Base-by-base conservation (phyloP, 176 grass and related monocot genomes). In the Hordeum marinum region DNA sequence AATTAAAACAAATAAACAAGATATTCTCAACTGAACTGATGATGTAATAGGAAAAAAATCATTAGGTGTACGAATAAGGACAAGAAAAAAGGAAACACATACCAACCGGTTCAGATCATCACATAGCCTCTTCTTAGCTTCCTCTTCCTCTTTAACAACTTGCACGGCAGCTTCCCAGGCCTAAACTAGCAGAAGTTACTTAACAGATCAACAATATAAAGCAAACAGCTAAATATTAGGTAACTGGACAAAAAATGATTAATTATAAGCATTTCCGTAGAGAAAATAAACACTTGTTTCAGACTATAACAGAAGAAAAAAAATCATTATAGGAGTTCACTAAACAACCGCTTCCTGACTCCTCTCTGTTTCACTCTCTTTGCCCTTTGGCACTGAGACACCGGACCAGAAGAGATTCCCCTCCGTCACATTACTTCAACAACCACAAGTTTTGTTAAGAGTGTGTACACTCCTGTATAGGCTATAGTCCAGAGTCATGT, bases 101-200 rank as follows among this genome's bases (percentile, higher is more conserved):
- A 98, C 96, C 89, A 98, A 81, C 55, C 75, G 31, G 81, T 90
- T 98, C 18, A 98, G 69, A 79, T 98, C 96, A 36, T 98, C 91
- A 79, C 96, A 98, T 60, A 98, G 83, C 78, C 81, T 92, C 85
- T 98, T 84, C 77, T 98, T 98, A 78, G 83, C 77, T 75, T 87
- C 89, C 80, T 98, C 96, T 88, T 92, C 93, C 25, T 94, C 93
- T 87, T 92, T 98, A 82, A 98, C 77, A 89, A 63, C 63, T 85
- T 95, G 83, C 69, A 76, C 85, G 73, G 93, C 87, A 83, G 75
- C 89, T 89, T 98, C 96, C 96, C 91, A 98, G 45, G 85, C 89
- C 96, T 98, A 89, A 79, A 50, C 86, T 84, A 78, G 15, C 61
- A 86, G 23, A 88, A 66, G 43, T 17, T 20, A 43, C 36, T 83